Percentiles rank a stretch among this genome's conserved stretches.
phyloP scores from a whole-genome alignment of 345 rosid species.

The Bruguiera parviflora region DNA sequence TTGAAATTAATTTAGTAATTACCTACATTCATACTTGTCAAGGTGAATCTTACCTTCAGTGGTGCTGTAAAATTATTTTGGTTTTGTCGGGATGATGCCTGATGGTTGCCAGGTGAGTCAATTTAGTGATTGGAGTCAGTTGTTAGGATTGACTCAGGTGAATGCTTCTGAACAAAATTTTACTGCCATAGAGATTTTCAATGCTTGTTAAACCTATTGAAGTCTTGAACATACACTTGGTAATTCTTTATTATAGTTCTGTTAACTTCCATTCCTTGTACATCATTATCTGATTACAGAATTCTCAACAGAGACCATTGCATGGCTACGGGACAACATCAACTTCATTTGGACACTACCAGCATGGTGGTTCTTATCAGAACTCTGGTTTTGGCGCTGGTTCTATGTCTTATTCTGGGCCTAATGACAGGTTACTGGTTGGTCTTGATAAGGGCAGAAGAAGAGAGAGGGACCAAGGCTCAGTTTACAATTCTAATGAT shows the following conservation, averaged over 20 bases:
- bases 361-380: slow-evolving; percentile 42
- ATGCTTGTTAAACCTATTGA: no score
- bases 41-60: no score
- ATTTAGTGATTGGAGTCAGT: no score
- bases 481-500: slow-evolving; percentile 40
- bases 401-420: slow-evolving; percentile 32
- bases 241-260: not conserved
- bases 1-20: no score
- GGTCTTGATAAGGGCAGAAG: slow-evolving; percentile 50
- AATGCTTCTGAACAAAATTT: no score
- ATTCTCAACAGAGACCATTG: slow-evolving; percentile 35
- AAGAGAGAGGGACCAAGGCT: slow-evolving; percentile 48
- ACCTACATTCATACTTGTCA: no score
- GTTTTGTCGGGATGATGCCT: no score
- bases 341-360: slow-evolving; percentile 47
- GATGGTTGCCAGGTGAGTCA: no score
- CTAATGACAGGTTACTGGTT: slow-evolving; percentile 37
- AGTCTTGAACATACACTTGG: no score
- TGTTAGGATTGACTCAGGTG: no score
- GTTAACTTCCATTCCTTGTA: not conserved
- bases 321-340: slow-evolving; percentile 49
- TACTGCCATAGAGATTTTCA: no score
- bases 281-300: slow-evolving; percentile 6
- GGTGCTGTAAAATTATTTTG: no score
- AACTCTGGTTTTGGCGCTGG: slow-evolving; percentile 30